These are phyloP conservation scores for Boletus sensibilis DNA, from an alignment of 768 basidiomycete genomes.

Conservation along the genomic window DNA sequence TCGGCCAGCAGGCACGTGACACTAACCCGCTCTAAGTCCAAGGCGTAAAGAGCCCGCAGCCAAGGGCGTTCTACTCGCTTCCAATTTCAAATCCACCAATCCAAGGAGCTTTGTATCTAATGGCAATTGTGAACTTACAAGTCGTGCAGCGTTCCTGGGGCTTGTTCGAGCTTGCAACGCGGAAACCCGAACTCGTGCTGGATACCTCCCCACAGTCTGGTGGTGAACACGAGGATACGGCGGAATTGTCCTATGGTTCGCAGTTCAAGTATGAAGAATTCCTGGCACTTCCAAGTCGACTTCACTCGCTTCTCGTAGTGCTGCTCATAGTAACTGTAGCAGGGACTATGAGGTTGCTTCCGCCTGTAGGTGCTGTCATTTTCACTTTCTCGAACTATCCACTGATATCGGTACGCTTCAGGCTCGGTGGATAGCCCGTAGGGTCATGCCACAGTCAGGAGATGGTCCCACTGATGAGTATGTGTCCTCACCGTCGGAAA, in stretches of 20 bases:
- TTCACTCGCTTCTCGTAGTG: slow-evolving; percentile 44
- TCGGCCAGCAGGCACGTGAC: background rate
- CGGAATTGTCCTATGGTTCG: slow-evolving; percentile 54
- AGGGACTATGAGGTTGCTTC: slow-evolving; percentile 32
- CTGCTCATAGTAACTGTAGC: slow-evolving; percentile 27
- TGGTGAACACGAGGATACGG: slow-evolving; percentile 14
- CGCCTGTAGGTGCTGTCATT: slow-evolving; percentile 35
- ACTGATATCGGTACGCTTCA: background rate
- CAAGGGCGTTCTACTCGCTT: slow-evolving; percentile 37
- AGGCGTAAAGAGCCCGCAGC: slow-evolving; percentile 29
- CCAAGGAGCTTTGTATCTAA: slow-evolving; percentile 44
- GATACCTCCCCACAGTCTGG: slow-evolving; percentile 14
- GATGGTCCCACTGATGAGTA: slow-evolving; percentile 66
- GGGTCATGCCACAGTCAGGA: slow-evolving; percentile 51
- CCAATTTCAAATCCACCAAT: slow-evolving; percentile 32
- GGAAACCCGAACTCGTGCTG: slow-evolving; percentile 19
- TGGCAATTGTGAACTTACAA: slow-evolving; percentile 44
- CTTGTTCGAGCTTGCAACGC: slow-evolving; percentile 38
- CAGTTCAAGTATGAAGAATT: slow-evolving; percentile 80
- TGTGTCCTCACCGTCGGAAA: background rate
- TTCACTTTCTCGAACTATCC: background rate
- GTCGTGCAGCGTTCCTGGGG: slow-evolving; percentile 61
- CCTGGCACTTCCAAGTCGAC: slow-evolving; percentile 37
- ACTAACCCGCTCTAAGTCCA: slow-evolving; percentile 26
- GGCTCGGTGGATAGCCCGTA: slow-evolving; percentile 58